Evolutionary conservation across 2,329 filamentous ascomycete species (phyloP), one percentile per base, ranked within the genome.

Genomic region (Colletotrichum musae): DNA sequence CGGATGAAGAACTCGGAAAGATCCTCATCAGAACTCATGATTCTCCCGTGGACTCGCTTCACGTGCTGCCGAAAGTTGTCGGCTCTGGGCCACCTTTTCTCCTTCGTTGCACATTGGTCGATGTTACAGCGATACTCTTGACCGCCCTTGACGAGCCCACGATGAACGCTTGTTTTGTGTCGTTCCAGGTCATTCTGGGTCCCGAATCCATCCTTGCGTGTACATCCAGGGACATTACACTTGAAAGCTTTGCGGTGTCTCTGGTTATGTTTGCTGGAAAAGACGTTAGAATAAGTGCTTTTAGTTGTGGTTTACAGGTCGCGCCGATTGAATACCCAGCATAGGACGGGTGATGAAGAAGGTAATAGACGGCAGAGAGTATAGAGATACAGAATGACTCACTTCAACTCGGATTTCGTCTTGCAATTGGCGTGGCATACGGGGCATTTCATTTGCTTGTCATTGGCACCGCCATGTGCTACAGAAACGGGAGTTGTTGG

Each of bases 21-120:
- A 39, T 84, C 80, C 18, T 80, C 79, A 2, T 84, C 83, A 3
- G 77, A 69, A 4, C 69, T 65, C 10, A 84, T 76, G 1, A 76
- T 32, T 3, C 78, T 77, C 0, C 72, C 70, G 77, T 97, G 94
- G 74, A 93, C 89, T 12, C 91, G 88, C 58, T 82, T 84, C 53
- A 97, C 85, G 76, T 98, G 95, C 43, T 92, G 89, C 70, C 91
- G 91, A 78, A 97, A 97, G 75, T 98, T 98, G 79, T 98, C 95
- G 58, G 91, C 84, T 24, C 95, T 88, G 1, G 92, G 92, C 93
- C 93, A 97, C 43, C 86, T 81, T 77, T 97, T 97, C 1, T 82
- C 82, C 70, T 84, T 90, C 26, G 83, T 87, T 26, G 81, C 83
- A 74, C 92, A 94, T 16, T 81, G 75, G 6, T 80, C 79, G 6